phyloP scores from a whole-genome alignment of 1,284 basidiomycete species.

The Neotropicomus parvogracilis region DNA sequence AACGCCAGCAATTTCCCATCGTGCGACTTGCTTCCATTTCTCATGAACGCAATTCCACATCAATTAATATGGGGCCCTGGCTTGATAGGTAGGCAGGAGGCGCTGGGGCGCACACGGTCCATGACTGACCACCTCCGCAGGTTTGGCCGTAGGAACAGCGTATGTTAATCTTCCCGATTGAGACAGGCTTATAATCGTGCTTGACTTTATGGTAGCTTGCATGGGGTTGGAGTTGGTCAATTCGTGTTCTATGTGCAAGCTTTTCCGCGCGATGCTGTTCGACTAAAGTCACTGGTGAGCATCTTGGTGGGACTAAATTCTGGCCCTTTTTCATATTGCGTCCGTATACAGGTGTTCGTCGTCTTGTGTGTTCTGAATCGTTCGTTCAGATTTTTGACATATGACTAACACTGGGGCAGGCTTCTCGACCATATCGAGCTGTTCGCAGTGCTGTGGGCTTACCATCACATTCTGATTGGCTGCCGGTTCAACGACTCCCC shows the following conservation, averaged over 20 bases:
- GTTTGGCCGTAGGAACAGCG: conserved; percentile 5
- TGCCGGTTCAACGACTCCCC: conserved; percentile 5
- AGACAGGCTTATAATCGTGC: background rate
- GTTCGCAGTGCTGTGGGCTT: background rate
- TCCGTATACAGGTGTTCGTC: conserved; percentile 7
- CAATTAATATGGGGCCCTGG: background rate
- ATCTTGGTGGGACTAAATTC: background rate
- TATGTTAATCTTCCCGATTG: conserved; percentile 2
- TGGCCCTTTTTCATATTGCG: background rate
- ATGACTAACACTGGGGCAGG: conserved; percentile 10
- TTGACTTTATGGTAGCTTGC: conserved; percentile 13
- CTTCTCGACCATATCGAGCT: conserved; percentile 13
- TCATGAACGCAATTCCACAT: conserved; percentile 1
- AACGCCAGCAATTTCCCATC: background rate
- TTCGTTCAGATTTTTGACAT: background rate
- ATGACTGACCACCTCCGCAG: conserved; percentile 3
- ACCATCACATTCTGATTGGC: conserved; percentile 5
- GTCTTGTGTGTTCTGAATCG: conserved; percentile 9
- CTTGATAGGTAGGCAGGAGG: conserved; percentile 11
- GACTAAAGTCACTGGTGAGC: conserved; percentile 12
- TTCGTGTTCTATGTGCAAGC: conserved; percentile 15
- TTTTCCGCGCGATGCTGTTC: conserved; percentile 17
- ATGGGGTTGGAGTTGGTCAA: conserved; percentile 16
- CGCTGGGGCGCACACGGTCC: no score
- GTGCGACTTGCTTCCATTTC: background rate